phyloP scores from a whole-genome alignment of 2,329 filamentous ascomycete species.

The Sordariomycetes sp. region DNA sequence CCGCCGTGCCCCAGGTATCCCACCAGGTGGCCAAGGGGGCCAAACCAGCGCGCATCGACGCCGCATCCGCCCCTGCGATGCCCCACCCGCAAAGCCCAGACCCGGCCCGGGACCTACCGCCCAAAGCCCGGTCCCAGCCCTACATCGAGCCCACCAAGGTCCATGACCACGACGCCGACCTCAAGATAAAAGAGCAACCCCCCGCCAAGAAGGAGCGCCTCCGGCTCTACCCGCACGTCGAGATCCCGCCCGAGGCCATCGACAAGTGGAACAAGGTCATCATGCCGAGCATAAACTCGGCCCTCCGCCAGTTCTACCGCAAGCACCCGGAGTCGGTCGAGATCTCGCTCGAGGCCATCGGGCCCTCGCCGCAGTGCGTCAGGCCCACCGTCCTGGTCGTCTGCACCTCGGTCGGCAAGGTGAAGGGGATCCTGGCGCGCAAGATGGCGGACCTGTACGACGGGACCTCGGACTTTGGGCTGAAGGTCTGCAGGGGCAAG shows the following conservation, averaged over 20 bases:
- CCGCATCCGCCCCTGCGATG: not conserved
- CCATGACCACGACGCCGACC: not conserved
- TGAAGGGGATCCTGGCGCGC: conserved; percentile 60
- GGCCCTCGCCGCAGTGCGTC: conserved; percentile 54
- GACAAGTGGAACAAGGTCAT: conserved; percentile 62
- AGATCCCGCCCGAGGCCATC: conserved; percentile 47
- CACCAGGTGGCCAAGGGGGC: not conserved
- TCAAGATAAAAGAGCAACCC: not conserved
- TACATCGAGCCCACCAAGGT: not conserved
- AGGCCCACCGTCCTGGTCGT: conserved; percentile 67
- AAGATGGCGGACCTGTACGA: conserved; percentile 58
- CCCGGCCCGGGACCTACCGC: not conserved
- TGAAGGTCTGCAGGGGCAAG: conserved; percentile 64
- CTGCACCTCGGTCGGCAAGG: conserved; percentile 63
- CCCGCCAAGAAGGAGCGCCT: conserved; percentile 24
- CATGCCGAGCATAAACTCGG: conserved; percentile 63
- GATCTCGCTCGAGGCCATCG: conserved; percentile 66
- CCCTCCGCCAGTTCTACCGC: conserved; percentile 59
- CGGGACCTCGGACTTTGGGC: conserved; percentile 42
- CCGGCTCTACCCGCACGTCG: conserved; percentile 49
- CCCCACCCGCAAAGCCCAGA: not conserved
- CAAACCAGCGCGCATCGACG: not conserved
- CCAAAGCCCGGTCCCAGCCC: not conserved
- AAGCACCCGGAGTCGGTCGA: conserved; percentile 69
- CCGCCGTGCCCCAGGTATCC: not conserved